These are phyloP conservation scores for Aaosphaeria pasadenensis DNA, from an alignment of 2,329 filamentous ascomycete species.

Conservation along the genomic window DNA sequence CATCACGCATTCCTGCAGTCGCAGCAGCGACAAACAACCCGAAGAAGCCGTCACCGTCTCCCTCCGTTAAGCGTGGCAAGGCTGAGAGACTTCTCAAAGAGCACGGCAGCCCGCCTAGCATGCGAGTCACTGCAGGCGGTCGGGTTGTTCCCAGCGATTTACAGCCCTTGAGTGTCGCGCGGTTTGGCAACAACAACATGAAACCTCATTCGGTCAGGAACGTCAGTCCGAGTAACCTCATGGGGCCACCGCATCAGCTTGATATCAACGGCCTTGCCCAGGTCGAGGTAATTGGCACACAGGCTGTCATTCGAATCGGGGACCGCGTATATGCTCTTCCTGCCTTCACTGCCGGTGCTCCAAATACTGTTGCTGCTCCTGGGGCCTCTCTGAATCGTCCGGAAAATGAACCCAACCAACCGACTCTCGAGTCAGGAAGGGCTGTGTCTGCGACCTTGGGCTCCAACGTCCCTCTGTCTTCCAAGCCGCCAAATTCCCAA, in stretches of 20 bases:
- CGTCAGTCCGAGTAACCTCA: constrained; percentile 16
- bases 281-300: constrained; percentile 28
- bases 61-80: constrained; percentile 50
- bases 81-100: constrained; percentile 50
- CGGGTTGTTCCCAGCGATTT: constrained; percentile 50
- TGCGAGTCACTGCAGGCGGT: constrained; percentile 52
- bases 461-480: constrained; percentile 8
- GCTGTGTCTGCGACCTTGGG: constrained; percentile 11
- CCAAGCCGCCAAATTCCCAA: constrained; percentile 5
- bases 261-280: constrained; percentile 19
- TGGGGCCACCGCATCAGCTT: constrained; percentile 19
- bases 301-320: constrained; percentile 28
- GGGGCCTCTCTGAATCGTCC: too few relatives aligned
- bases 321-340: constrained; percentile 30
- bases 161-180: constrained; percentile 26
- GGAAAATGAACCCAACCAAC: constrained; percentile 13
- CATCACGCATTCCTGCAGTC: constrained; percentile 13
- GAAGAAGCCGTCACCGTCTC: constrained; percentile 47
- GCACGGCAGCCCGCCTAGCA: constrained; percentile 50
- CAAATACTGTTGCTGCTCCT: neutral
- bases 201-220: constrained; percentile 20
- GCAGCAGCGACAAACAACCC: constrained; percentile 12
- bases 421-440: neutral
- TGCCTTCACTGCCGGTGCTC: neutral
- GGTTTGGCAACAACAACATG: constrained; percentile 29